Evolutionary conservation across 2,329 filamentous ascomycete genomes (phyloP), one percentile per base, ranked within the genome.

Genomic region (Aureobasidium vineae): DNA sequence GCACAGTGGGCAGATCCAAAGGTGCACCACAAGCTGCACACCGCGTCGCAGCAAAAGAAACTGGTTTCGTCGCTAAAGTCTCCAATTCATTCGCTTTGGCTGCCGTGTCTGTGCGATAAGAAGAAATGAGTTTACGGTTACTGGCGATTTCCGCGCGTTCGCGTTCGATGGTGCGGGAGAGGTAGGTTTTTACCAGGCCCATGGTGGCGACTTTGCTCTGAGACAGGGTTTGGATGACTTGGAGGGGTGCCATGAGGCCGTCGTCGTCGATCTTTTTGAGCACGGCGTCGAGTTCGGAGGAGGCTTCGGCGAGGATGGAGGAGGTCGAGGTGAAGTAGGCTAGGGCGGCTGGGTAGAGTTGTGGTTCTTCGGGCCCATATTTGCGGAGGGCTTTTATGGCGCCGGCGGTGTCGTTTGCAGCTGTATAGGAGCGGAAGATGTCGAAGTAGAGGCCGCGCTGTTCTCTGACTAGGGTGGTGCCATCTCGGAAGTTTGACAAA

Each of bases 351-450:
- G 94, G 89, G 74, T 99, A 99, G 1, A 99, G 85, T 69, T 94
- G 90, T 0, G 94, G 93, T 72, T 98, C 94, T 71, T 93, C 88
- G 0, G 90, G 88, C 0, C 95, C 96, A 74, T 99, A 99, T 77
- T 96, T 97, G 68, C 87, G 86, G 47, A 99, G 82, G 0, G 95
- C 93, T 74, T 90, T 91, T 74, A 99, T 92, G 5, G 94, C 94
- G 11, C 95, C 94, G 47, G 86, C 83, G 0, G 95, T 99, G 76
- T 99, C 95, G 70, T 92, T 92, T 26, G 93, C 92, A 0, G 92
- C 88, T 1, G 94, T 97, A 76, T 96, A 97, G 1, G 94, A 97
- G 57, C 95, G 89, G 81, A 99, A 98, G 68, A 99, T 98, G 77
- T 99, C 95, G 66, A 93, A 95, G 49, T 91, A 85, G 2, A 99